These are phyloP conservation scores for Moricandia moricandioides DNA, from an alignment of 345 rosid genomes.

Conservation along the genomic window DNA sequence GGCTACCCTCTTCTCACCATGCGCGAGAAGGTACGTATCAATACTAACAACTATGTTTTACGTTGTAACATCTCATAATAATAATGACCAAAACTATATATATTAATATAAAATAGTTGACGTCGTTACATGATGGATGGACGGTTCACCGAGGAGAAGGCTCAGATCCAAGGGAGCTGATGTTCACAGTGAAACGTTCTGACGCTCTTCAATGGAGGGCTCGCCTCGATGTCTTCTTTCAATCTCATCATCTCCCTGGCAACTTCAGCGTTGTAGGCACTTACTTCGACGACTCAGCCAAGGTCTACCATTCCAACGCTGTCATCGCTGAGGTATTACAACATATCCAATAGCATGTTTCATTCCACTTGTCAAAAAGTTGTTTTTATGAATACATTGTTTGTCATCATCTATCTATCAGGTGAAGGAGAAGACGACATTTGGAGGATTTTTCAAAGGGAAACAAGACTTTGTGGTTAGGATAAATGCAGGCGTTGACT, in stretches of 20 bases:
- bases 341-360: neutral
- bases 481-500: slow-evolving; percentile 27
- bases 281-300: slow-evolving; percentile 25
- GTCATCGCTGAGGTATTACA: slow-evolving; percentile 25
- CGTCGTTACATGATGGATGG: slow-evolving; percentile 15
- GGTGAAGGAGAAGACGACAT: slow-evolving; percentile 26
- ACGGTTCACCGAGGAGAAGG: slow-evolving; percentile 33
- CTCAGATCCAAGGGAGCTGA: slow-evolving; percentile 30
- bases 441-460: slow-evolving; percentile 23
- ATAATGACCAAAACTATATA: neutral
- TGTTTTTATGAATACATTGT: neutral
- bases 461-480: slow-evolving; percentile 26
- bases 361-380: neutral
- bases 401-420: neutral
- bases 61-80: neutral
- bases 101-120: neutral
- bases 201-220: slow-evolving; percentile 27
- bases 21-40: slow-evolving; percentile 26
- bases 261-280: slow-evolving; percentile 29
- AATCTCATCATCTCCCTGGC: slow-evolving; percentile 1
- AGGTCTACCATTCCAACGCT: slow-evolving; percentile 1
- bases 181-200: slow-evolving; percentile 28
- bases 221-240: slow-evolving; percentile 25
- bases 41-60: neutral
- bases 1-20: slow-evolving; percentile 33